Base-by-base conservation (phyloP, 805 yeast genomes). In the Lipomyces orientalis region DNA sequence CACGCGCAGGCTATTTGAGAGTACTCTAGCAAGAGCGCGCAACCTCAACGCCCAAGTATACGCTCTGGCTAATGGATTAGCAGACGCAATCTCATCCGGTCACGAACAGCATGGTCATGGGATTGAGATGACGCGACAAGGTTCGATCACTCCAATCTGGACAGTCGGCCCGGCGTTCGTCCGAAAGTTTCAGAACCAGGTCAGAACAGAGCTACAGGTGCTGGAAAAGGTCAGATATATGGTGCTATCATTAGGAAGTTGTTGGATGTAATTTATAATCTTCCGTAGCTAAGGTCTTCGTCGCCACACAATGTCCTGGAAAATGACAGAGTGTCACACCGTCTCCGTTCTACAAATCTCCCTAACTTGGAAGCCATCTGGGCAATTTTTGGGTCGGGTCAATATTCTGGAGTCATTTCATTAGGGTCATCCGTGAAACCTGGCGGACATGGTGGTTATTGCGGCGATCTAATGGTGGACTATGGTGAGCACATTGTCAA, bases 331-430 rank as follows among this genome's bases (percentile, higher is more conserved):
- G 25, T 62, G 1, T 12, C 12, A 14, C 69, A 62, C 51, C 64
- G 66, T 16, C 51, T 66, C 6, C 54, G 60, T 16, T 66, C 69
- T 5, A 58, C 69, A 5, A 66, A 66, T 56, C 49, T 66, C 14
- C 69, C 69, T 14, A 35, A 66, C 46, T 16, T 66, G 22, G 64
- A 66, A 43, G 66, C 66, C 3, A 33, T 66, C 3, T 66, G 69
- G 69, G 29, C 14, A 10, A 61, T 59, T 5, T 63, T 66, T 56
- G 49, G 10, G 19, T 25, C 33, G 9, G 54, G 58, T 7, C 43
- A 54, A 12, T 63, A 52, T 29, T 8, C 55, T 0, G 69, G 66
- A 6, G 37, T 60, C 2, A 56, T 63, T 9, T 39, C 66, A 12
- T 52, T 66, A 22, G 66, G 66, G 12, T 46, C 69, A n/a, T 37